These are phyloP conservation scores for Cladorrhinum samala DNA, from an alignment of 495 filamentous ascomycete genomes.

Conservation along the genomic window DNA sequence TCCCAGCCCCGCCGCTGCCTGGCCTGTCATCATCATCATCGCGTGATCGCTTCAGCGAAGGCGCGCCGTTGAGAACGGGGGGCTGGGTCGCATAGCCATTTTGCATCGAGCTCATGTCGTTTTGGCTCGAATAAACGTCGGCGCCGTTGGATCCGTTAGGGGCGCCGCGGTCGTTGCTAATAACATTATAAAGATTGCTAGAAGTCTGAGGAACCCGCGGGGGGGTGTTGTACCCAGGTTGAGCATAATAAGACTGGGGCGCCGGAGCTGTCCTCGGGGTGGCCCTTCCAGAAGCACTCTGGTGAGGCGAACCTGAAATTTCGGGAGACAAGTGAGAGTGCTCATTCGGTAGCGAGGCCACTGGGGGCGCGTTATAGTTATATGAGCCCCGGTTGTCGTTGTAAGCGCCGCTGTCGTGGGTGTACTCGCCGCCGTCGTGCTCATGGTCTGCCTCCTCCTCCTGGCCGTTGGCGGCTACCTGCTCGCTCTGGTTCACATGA, in stretches of 20 bases:
- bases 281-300: slow-evolving; percentile 76
- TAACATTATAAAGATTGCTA: slow-evolving; percentile 83
- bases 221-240: slow-evolving; percentile 69
- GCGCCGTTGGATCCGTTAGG: slow-evolving; percentile 56
- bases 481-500: slow-evolving; percentile 48
- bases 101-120: slow-evolving; percentile 53
- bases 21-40: slow-evolving; percentile 72
- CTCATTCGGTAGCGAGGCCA: slow-evolving; percentile 62
- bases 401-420: slow-evolving; percentile 65
- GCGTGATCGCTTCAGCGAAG: slow-evolving; percentile 54
- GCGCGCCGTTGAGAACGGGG: slow-evolving; percentile 57
- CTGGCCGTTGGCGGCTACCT: slow-evolving; percentile 50
- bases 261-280: slow-evolving; percentile 72
- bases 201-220: slow-evolving; percentile 64
- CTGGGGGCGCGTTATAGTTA: slow-evolving; percentile 62
- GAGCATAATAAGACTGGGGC: slow-evolving; percentile 65
- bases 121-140: slow-evolving; percentile 64
- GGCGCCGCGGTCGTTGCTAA: slow-evolving; percentile 72
- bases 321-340: slow-evolving; percentile 79
- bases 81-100: slow-evolving; percentile 51
- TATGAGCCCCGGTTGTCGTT: slow-evolving; percentile 65
- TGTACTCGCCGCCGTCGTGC: slow-evolving; percentile 69
- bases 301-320: slow-evolving; percentile 83
- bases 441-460: slow-evolving; percentile 75
- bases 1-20: slow-evolving; percentile 48